These are phyloP conservation scores for Colletotrichum truncatum DNA, from an alignment of 2,329 filamentous ascomycete genomes.

Conservation along the genomic window DNA sequence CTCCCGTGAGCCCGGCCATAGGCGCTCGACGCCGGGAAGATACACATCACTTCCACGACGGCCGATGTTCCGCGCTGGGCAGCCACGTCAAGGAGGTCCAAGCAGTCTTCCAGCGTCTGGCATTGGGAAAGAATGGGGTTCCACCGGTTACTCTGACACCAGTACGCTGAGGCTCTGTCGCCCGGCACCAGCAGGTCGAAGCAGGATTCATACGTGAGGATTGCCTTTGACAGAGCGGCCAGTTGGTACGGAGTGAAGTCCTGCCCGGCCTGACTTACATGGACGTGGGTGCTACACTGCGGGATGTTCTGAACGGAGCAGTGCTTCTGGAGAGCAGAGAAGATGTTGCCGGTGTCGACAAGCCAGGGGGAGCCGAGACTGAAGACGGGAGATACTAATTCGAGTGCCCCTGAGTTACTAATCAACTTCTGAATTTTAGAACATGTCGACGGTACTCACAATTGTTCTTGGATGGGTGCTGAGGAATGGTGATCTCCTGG, in stretches of 20 bases:
- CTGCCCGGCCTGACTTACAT: slow-evolving; percentile 38
- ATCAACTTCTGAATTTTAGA: not conserved
- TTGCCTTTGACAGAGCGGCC: slow-evolving; percentile 40
- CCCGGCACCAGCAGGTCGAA: slow-evolving; percentile 41
- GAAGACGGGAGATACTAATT: slow-evolving; percentile 48
- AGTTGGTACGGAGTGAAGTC: slow-evolving; percentile 35
- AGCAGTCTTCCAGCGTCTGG: slow-evolving; percentile 33
- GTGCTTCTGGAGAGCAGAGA: slow-evolving; percentile 35
- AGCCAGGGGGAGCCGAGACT: slow-evolving; percentile 38
- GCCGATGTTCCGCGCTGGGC: slow-evolving; percentile 6
- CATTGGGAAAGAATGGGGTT: slow-evolving; percentile 35
- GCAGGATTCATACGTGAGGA: slow-evolving; percentile 44
- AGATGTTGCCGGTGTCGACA: slow-evolving; percentile 41
- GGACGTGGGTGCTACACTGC: slow-evolving; percentile 48
- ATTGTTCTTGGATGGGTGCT: slow-evolving; percentile 40
- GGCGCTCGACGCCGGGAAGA: slow-evolving; percentile 39
- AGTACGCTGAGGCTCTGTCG: slow-evolving; percentile 39
- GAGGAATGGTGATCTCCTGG: slow-evolving; percentile 46
- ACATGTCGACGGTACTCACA: slow-evolving; percentile 38
- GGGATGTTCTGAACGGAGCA: slow-evolving; percentile 37
- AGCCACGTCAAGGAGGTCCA: slow-evolving; percentile 36
- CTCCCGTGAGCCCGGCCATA: slow-evolving; percentile 41
- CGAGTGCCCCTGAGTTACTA: slow-evolving; percentile 38
- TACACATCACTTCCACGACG: slow-evolving; percentile 43
- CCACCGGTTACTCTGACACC: slow-evolving; percentile 46